These are phyloP conservation scores for Auricularia heimuer DNA, from an alignment of 768 basidiomycete genomes.

Conservation along the genomic window DNA sequence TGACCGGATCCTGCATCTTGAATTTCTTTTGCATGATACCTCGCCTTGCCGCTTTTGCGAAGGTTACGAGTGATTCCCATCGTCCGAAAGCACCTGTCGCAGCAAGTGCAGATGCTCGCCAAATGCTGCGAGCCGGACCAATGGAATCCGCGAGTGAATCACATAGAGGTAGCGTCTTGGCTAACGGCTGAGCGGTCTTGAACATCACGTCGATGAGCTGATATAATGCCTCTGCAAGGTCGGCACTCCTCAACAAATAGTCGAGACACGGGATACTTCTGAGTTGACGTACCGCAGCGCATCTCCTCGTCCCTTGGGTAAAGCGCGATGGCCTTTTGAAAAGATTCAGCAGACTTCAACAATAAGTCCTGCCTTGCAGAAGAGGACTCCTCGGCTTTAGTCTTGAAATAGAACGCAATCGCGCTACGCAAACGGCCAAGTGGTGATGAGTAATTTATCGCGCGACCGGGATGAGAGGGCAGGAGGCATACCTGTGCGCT, in stretches of 20 bases:
- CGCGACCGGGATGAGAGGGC: background rate
- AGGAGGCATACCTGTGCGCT: background rate
- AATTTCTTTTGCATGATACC: background rate
- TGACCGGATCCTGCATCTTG: background rate
- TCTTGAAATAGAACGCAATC: background rate
- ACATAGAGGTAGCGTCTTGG: too few relatives aligned
- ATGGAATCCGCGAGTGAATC: background rate
- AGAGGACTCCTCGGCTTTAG: background rate
- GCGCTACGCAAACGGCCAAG: background rate
- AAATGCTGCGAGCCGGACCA: background rate
- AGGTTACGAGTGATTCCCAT: background rate
- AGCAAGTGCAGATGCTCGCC: background rate
- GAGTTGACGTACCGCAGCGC: background rate
- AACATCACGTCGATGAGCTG: too few relatives aligned
- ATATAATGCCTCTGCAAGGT: too few relatives aligned
- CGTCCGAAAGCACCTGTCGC: background rate
- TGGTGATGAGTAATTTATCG: background rate
- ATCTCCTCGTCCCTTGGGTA: background rate
- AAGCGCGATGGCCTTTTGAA: background rate
- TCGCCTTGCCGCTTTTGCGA: background rate
- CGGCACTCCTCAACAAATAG: background rate
- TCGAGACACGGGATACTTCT: background rate
- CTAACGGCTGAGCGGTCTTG: too few relatives aligned
- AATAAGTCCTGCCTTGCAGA: background rate
- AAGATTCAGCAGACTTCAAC: background rate